These are phyloP conservation scores for Chrysosporium keratinophilum DNA, from an alignment of 2,329 filamentous ascomycete genomes.

Conservation along the genomic window DNA sequence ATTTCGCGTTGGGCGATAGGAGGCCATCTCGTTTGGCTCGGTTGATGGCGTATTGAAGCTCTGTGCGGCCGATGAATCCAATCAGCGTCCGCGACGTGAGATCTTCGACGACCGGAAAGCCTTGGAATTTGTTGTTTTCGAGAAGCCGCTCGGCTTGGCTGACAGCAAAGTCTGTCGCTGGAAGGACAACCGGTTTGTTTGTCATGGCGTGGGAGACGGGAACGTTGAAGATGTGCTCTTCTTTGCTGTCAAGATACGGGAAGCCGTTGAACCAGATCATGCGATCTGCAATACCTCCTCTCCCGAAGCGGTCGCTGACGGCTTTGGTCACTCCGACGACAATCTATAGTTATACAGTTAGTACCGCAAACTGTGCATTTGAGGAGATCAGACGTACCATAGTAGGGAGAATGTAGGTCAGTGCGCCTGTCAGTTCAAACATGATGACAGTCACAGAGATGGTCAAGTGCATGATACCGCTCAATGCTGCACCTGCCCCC, in stretches of 20 bases:
- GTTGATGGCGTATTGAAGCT: slow-evolving; percentile 82
- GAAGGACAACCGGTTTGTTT: slow-evolving; percentile 60
- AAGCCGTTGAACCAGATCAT: slow-evolving; percentile 99
- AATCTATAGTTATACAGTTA: slow-evolving; percentile 44
- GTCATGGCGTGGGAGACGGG: slow-evolving; percentile 89
- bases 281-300: slow-evolving; percentile 89
- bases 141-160: slow-evolving; percentile 68
- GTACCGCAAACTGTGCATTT: neutral
- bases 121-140: slow-evolving; percentile 71
- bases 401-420: slow-evolving; percentile 92
- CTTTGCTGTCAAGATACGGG: slow-evolving; percentile 92
- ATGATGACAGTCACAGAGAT: slow-evolving; percentile 97
- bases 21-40: slow-evolving; percentile 59
- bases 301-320: slow-evolving; percentile 81
- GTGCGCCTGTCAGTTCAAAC: slow-evolving; percentile 95
- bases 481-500: slow-evolving; percentile 80
- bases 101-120: slow-evolving; percentile 84
- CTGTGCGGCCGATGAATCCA: slow-evolving; percentile 86
- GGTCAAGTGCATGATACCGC: slow-evolving; percentile 96
- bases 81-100: slow-evolving; percentile 59
- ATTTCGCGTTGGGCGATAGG: slow-evolving; percentile 58
- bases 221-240: slow-evolving; percentile 93
- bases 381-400: slow-evolving; percentile 49
- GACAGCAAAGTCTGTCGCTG: slow-evolving; percentile 62
- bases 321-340: slow-evolving; percentile 95